Conservation (phyloP, 768 basidiomycete genomes). For the Leccinum obscurum region DNA sequence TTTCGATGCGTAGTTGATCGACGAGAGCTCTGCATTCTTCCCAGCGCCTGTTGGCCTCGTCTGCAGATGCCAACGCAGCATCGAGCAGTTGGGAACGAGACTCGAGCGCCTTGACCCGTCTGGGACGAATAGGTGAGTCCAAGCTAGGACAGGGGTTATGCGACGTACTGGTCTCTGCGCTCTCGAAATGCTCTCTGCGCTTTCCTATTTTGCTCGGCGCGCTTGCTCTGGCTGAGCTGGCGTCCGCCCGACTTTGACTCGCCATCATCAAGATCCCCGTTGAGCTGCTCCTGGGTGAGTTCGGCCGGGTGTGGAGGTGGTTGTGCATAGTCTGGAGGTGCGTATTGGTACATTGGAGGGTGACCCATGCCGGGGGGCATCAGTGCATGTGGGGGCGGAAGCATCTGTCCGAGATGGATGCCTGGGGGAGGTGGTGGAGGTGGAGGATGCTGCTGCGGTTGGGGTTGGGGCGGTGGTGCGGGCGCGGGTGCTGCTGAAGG, state of each 20-base stretch:
- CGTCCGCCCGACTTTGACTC: conserved; percentile 40
- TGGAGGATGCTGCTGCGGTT: conserved; percentile 27
- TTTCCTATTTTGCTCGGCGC: conserved; percentile 93
- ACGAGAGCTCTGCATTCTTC: conserved; percentile 88
- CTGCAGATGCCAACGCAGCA: conserved; percentile 81
- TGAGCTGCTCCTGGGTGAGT: conserved; percentile 29
- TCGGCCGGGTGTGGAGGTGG: conserved; percentile 25
- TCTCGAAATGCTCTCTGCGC: conserved; percentile 92
- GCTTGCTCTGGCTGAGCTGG: conserved; percentile 74
- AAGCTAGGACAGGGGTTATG: not conserved
- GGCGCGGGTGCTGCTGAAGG: conserved; percentile 36
- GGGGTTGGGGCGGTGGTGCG: conserved; percentile 15
- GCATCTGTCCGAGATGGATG: conserved; percentile 50
- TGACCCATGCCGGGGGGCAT: conserved; percentile 41
- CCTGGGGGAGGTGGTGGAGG: conserved; percentile 35
- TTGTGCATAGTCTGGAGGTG: conserved; percentile 34
- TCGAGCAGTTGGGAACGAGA: conserved; percentile 83
- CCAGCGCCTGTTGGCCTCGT: conserved; percentile 88
- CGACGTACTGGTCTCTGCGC: conserved; percentile 78
- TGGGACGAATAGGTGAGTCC: conserved; percentile 33
- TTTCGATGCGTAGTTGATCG: conserved; percentile 86
- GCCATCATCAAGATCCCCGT: conserved; percentile 14
- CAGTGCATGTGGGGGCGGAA: conserved; percentile 55
- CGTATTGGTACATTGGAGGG: conserved; percentile 36
- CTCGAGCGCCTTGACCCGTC: conserved; percentile 86